Evolutionary conservation across 345 rosid genomes (phyloP).

Genomic region (Firmiana major): DNA sequence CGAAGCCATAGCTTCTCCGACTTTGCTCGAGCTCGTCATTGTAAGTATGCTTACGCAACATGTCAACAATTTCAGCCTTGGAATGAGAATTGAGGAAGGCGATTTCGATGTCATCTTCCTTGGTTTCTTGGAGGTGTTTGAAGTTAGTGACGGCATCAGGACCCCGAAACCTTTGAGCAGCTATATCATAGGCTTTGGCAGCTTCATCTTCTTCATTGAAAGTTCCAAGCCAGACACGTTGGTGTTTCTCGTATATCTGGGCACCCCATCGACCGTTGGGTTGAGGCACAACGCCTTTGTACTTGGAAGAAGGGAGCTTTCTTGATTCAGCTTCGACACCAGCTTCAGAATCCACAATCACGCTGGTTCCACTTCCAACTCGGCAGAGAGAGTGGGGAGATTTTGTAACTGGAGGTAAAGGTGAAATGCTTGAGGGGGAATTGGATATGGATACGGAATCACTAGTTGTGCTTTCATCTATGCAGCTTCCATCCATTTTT

Average conservation of each 20-base stretch:
- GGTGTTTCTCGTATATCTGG: constrained; percentile 96
- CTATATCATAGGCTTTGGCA: constrained; percentile 79
- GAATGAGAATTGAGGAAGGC: constrained; percentile 67
- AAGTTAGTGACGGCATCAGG: constrained; percentile 80
- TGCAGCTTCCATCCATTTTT: constrained; percentile 52
- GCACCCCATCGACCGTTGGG: constrained; percentile 98
- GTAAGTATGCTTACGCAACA: constrained; percentile 88
- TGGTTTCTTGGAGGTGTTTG: constrained; percentile 26
- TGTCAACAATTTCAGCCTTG: constrained; percentile 82
- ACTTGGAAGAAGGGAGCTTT: constrained; percentile 80
- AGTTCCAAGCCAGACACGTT: constrained; percentile 92
- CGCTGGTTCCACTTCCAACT: constrained; percentile 56
- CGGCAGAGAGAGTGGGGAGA: constrained; percentile 42
- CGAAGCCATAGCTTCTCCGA: constrained; percentile 37
- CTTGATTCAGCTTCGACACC: constrained; percentile 74
- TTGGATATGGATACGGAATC: constrained; percentile 37
- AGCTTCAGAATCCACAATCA: constrained; percentile 54
- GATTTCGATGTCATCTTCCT: constrained; percentile 39
- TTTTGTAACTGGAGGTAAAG: constrained; percentile 19
- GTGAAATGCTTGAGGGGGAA: constrained; percentile 26
- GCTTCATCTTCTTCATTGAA: constrained; percentile 81
- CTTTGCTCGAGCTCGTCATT: constrained; percentile 67
- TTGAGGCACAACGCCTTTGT: constrained; percentile 96
- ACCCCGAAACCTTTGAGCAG: constrained; percentile 80
- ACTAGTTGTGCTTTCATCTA: constrained; percentile 50